A percentile compares a stretch with the other conserved stretches of the same genome.
These are phyloP conservation scores for Perkinsus marinus DNA, from an alignment of 169 alveolate genomes.

Conservation along the genomic window DNA sequence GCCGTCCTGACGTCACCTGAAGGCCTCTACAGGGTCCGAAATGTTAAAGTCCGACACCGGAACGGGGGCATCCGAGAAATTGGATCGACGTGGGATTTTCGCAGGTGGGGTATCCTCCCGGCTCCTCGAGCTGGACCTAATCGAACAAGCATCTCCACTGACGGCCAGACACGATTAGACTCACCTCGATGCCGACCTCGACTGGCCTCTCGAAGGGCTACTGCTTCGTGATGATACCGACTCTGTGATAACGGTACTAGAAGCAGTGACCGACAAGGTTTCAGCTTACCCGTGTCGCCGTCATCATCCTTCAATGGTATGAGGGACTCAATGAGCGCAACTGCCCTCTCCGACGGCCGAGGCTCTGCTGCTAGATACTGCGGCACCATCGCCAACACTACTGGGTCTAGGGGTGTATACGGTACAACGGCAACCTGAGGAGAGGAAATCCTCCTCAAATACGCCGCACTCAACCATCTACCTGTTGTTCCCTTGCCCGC, in stretches of 20 bases:
- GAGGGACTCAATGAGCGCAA: neutral
- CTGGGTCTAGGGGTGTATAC: neutral
- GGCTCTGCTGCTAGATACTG: neutral
- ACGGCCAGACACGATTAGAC: neutral
- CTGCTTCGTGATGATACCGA: neutral
- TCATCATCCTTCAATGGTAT: neutral
- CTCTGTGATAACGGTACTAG: neutral
- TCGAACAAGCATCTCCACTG: neutral
- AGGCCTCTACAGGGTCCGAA: neutral
- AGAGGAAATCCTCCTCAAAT: neutral
- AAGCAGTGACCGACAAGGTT: neutral
- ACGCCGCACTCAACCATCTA: neutral
- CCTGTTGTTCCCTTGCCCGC: neutral
- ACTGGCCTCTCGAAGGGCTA: neutral
- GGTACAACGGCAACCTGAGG: neutral
- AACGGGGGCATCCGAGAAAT: neutral
- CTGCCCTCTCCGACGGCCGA: neutral
- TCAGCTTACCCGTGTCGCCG: neutral
- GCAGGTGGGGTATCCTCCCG: neutral
- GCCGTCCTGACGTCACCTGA: neutral
- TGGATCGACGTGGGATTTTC: neutral
- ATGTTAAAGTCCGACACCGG: neutral
- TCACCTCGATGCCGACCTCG: neutral
- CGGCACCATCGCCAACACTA: neutral
- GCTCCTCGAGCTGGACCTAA: neutral